Conservation (phyloP, 139 green algal genomes). For the Marvania coccoides region DNA sequence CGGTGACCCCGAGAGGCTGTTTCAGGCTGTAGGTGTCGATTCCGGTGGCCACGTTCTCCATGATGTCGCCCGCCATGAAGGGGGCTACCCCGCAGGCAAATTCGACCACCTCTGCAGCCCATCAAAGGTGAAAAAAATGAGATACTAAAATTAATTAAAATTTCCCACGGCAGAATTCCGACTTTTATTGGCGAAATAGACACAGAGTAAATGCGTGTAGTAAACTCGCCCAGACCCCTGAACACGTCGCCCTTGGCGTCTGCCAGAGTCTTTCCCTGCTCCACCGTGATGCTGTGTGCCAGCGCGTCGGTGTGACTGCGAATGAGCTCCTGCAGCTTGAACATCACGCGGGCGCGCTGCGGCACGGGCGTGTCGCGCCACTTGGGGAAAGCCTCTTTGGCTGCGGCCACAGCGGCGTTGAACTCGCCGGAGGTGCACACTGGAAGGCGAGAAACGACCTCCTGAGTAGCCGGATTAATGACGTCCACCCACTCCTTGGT, state of each 20-base stretch:
- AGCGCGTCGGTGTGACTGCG: conserved; percentile 83
- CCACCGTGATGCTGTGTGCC: conserved; percentile 69
- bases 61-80: conserved; percentile 67
- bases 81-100: conserved; percentile 67
- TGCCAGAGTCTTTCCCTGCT: conserved; percentile 94
- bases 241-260: conserved; percentile 92
- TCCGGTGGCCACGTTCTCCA: conserved; percentile 83
- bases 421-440: conserved; percentile 77
- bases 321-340: conserved; percentile 84
- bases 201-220: neutral
- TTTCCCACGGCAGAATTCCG: neutral
- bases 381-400: conserved; percentile 67
- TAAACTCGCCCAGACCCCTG: conserved; percentile 67
- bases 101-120: conserved; percentile 87
- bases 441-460: conserved; percentile 75
- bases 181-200: no score
- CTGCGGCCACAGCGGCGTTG: conserved; percentile 69
- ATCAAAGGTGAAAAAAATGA: neutral
- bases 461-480: conserved; percentile 78
- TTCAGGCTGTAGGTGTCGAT: conserved; percentile 91
- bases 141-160: no score
- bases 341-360: conserved; percentile 75
- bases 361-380: conserved; percentile 77
- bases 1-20: conserved; percentile 85
- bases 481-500: conserved; percentile 63